phyloP scores from a whole-genome alignment of 1,139 yeast species.

The Saccharomyces uvarum region DNA sequence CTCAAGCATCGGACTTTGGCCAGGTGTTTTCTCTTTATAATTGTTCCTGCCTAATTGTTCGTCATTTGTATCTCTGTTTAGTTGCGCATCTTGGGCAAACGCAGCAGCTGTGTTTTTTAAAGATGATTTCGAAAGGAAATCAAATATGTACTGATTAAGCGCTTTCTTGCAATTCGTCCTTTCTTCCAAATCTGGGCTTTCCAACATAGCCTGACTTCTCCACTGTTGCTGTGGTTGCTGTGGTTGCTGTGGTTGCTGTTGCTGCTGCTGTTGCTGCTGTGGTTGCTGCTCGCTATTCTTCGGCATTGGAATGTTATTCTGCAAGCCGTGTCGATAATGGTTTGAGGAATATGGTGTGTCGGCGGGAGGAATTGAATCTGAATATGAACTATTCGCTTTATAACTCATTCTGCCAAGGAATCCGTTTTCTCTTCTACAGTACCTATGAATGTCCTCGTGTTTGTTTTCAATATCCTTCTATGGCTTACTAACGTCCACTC shows the following conservation, averaged over 20 bases:
- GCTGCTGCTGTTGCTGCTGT: constrained; percentile 5
- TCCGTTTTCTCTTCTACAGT: background rate
- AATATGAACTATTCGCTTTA: background rate
- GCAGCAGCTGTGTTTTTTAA: constrained; percentile 63
- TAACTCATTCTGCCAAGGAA: background rate
- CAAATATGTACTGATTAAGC: constrained; percentile 78
- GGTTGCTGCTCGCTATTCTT: constrained; percentile 1
- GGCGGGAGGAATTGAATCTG: background rate
- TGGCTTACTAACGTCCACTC: background rate
- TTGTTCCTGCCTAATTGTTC: constrained; percentile 5
- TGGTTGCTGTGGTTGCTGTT: constrained; percentile 4
- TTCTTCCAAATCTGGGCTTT: background rate
- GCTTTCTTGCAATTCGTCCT: constrained; percentile 32
- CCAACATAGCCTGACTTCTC: background rate
- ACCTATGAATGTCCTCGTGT: background rate
- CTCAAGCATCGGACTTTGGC: constrained; percentile 24
- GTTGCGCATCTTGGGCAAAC: constrained; percentile 67
- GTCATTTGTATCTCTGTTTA: constrained; percentile 10
- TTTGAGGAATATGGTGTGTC: background rate
- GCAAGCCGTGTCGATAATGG: background rate
- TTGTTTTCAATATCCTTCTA: background rate
- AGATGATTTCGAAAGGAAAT: constrained; percentile 70
- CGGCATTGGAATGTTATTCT: background rate
- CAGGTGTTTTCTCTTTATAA: background rate
- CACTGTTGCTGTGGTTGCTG: constrained; percentile 2